Conservation (phyloP, 495 filamentous ascomycete genomes). For the Trypethelium eluteriae region DNA sequence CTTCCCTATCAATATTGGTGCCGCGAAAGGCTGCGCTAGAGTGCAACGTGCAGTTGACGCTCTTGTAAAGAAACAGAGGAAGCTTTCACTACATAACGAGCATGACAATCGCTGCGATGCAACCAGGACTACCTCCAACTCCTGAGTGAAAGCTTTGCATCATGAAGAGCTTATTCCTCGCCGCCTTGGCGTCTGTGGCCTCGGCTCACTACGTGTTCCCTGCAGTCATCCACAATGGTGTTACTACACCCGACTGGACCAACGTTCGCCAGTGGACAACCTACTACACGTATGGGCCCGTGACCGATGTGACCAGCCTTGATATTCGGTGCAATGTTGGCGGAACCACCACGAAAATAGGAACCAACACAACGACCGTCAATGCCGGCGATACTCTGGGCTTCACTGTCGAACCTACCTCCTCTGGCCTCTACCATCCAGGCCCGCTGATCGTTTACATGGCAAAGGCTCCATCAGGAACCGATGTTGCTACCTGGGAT, state of each 20-base stretch:
- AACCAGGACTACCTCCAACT: not conserved
- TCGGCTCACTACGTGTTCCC: slow-evolving; percentile 10
- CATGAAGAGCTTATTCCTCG: slow-evolving; percentile 1
- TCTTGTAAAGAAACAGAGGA: not conserved
- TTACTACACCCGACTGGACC: slow-evolving; percentile 4
- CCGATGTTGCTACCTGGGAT: slow-evolving; percentile 9
- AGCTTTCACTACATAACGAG: not conserved
- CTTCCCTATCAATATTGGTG: not conserved
- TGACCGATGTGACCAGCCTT: slow-evolving; percentile 8
- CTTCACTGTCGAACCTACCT: slow-evolving; percentile 3
- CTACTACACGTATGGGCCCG: slow-evolving; percentile 2
- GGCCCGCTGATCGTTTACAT: slow-evolving; percentile 6
- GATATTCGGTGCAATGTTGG: slow-evolving; percentile 11
- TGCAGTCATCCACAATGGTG: slow-evolving; percentile 2
- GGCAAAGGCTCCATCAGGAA: slow-evolving; percentile 9
- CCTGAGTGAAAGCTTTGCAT: not conserved
- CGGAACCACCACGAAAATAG: slow-evolving; percentile 1
- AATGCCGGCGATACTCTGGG: slow-evolving; percentile 4
- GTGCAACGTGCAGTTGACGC: not conserved
- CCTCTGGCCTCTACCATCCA: slow-evolving; percentile 11
- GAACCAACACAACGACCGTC: slow-evolving; percentile 10
- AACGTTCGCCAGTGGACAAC: slow-evolving; percentile 6
- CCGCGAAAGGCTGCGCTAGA: not conserved
- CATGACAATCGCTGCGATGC: not conserved
- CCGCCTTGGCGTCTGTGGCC: slow-evolving; percentile 1